Evolutionary conservation across 495 filamentous ascomycete species (phyloP).

Genomic region (Hamigera avellanea): DNA sequence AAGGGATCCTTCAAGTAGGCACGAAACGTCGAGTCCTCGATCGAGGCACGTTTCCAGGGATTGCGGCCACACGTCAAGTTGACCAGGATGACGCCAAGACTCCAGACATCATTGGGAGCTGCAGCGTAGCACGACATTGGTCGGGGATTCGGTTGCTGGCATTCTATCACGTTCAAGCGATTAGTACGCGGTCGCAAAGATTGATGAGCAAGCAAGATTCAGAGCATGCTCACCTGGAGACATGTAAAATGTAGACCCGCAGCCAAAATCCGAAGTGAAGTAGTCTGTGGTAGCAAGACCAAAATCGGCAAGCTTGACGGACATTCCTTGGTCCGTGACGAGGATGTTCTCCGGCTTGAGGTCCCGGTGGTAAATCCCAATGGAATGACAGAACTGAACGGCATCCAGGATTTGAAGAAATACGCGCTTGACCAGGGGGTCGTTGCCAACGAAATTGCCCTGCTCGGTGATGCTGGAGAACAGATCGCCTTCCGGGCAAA

Average conservation of each 20-base stretch:
- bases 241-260: conserved; percentile 99
- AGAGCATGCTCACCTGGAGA: conserved; percentile 68
- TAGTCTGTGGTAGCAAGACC: conserved; percentile 80
- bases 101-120: conserved; percentile 95
- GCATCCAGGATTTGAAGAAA: conserved; percentile 98
- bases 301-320: conserved; percentile 95
- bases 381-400: conserved; percentile 85
- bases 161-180: conserved; percentile 52
- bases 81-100: conserved; percentile 90
- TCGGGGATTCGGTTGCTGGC: conserved; percentile 73
- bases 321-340: conserved; percentile 75
- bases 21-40: conserved; percentile 90
- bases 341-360: conserved; percentile 98
- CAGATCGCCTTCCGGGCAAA: conserved; percentile 92
- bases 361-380: conserved; percentile 95
- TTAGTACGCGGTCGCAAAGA: conserved; percentile 1
- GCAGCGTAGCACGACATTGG: conserved; percentile 76
- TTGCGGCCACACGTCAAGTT: conserved; percentile 98
- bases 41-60: conserved; percentile 91
- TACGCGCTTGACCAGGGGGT: conserved; percentile 70
- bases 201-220: background rate
- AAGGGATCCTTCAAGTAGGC: conserved; percentile 77
- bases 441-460: conserved; percentile 86
- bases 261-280: conserved; percentile 87
- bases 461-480: conserved; percentile 96